Percentiles rank a stretch among this genome's conserved stretches.
Evolutionary conservation across 345 rosid species (phyloP).

Genomic region (Euclidium syriacum): DNA sequence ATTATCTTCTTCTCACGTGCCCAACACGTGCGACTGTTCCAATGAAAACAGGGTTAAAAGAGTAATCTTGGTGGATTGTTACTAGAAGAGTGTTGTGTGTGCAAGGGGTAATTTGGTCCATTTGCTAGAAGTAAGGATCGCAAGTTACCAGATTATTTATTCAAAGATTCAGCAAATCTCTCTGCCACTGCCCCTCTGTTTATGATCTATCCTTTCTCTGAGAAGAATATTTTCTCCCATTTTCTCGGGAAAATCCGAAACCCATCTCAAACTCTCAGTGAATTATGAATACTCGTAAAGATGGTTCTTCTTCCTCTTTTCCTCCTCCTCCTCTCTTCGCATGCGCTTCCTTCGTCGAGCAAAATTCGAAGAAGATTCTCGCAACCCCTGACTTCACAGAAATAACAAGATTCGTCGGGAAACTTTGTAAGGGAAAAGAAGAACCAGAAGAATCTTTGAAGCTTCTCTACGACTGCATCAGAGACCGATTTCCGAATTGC

Average conservation of each 20-base stretch:
- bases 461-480: not conserved
- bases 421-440: conserved; percentile 19
- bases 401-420: conserved; percentile 2
- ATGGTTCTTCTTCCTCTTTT: not conserved
- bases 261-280: no score
- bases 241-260: not conserved
- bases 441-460: not conserved
- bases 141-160: no score
- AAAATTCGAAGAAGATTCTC: not conserved
- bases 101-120: no score
- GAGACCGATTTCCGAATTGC: conserved; percentile 1
- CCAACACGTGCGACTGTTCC: no score
- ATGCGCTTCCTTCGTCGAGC: not conserved
- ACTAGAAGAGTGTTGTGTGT: no score
- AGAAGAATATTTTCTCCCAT: not conserved
- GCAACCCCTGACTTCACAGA: not conserved
- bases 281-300: not conserved
- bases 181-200: no score
- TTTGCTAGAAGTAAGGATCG: no score
- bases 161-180: no score
- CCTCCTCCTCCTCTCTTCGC: conserved; percentile 12
- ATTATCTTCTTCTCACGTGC: conserved; percentile 28
- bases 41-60: no score
- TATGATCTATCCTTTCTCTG: no score
- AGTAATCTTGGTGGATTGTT: no score